Conservation (phyloP, 805 yeast genomes). For the Suhomyces xylopsoci region DNA sequence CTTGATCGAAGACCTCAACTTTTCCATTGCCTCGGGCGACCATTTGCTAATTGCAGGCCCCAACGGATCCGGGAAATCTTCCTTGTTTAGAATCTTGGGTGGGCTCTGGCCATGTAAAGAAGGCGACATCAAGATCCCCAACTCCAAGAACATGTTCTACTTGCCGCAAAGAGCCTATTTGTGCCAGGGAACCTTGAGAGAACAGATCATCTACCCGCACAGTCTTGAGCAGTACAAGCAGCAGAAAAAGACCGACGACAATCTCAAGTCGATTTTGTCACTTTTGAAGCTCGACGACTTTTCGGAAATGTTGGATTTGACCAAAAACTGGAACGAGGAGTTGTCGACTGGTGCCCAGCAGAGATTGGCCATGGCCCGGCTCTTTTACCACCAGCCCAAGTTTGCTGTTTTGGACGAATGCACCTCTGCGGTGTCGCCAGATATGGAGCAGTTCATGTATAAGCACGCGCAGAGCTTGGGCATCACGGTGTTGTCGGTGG, state of each 20-base stretch:
- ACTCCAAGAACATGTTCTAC: conserved; percentile 68
- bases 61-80: conserved; percentile 94
- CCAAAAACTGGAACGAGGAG: conserved; percentile 82
- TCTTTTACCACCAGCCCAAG: conserved; percentile 86
- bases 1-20: conserved; percentile 61
- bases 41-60: conserved; percentile 91
- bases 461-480: conserved; percentile 73
- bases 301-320: conserved; percentile 45
- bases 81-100: conserved; percentile 84
- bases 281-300: conserved; percentile 60
- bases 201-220: conserved; percentile 88
- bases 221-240: conserved; percentile 54
- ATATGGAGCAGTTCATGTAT: conserved; percentile 88
- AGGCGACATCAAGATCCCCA: conserved; percentile 62
- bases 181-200: conserved; percentile 74
- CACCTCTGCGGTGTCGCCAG: conserved; percentile 89
- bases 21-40: conserved; percentile 75
- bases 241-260: conserved; percentile 44
- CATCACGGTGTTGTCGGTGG: conserved; percentile 82
- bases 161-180: conserved; percentile 91
- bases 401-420: conserved; percentile 96
- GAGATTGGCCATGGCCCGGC: conserved; percentile 86
- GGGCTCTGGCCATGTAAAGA: conserved; percentile 85
- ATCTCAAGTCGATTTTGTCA: conserved; percentile 51
- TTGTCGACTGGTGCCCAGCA: conserved; percentile 91